Percentiles rank a stretch among this genome's conserved stretches.
These are phyloP conservation scores for Paramyrothecium roridum DNA, from an alignment of 2,329 filamentous ascomycete species.

Conservation along the genomic window DNA sequence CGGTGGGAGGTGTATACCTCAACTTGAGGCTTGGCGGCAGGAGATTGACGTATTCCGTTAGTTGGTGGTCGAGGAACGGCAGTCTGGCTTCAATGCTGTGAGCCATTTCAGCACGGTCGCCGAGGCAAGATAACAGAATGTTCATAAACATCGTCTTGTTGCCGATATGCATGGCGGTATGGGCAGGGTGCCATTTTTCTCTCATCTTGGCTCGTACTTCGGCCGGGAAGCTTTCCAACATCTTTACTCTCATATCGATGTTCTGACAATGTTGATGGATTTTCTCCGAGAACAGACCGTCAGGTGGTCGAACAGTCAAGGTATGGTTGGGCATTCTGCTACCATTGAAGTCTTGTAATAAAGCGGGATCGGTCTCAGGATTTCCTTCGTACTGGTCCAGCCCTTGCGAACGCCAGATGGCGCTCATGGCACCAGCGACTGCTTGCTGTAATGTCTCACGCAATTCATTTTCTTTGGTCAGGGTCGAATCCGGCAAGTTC, in stretches of 20 bases:
- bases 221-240: slow-evolving; percentile 2
- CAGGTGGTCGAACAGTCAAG: not conserved
- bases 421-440: not conserved
- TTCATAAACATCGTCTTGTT: slow-evolving; percentile 18
- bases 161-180: slow-evolving; percentile 22
- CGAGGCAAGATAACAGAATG: slow-evolving; percentile 23
- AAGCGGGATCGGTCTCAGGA: not conserved
- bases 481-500: slow-evolving; percentile 23
- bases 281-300: slow-evolving; percentile 2
- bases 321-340: not conserved
- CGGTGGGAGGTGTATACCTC: slow-evolving; percentile 1
- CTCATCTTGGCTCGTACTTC: slow-evolving; percentile 15
- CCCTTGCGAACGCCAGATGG: not conserved
- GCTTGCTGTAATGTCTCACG: slow-evolving; percentile 2
- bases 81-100: slow-evolving; percentile 30
- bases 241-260: not conserved
- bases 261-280: not conserved
- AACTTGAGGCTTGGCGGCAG: slow-evolving; percentile 4
- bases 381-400: not conserved
- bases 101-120: slow-evolving; percentile 32
- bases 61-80: slow-evolving; percentile 27
- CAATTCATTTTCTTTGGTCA: not conserved
- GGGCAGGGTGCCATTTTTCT: slow-evolving; percentile 24
- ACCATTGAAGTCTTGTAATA: not conserved
- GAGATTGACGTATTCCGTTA: slow-evolving; percentile 8